Conservation (phyloP, 768 basidiomycete genomes). For the Mycena haematopus region DNA sequence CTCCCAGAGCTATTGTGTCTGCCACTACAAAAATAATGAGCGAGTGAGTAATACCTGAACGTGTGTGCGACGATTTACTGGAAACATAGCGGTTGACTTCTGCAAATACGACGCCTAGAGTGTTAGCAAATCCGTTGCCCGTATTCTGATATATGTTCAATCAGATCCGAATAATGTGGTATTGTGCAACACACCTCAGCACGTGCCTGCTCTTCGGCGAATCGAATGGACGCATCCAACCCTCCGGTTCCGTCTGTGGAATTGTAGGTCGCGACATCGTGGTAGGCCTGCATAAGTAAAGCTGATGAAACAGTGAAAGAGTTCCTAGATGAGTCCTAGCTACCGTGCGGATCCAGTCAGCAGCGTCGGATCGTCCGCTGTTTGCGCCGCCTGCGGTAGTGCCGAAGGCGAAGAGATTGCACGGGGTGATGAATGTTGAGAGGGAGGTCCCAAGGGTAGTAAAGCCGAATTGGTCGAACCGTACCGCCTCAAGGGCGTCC, state of each 20-base stretch:
- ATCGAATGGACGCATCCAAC: slow-evolving; percentile 36
- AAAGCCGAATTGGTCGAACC: slow-evolving; percentile 14
- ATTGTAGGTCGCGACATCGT: slow-evolving; percentile 37
- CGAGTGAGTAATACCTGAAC: neutral
- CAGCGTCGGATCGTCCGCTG: neutral
- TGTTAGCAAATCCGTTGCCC: slow-evolving; percentile 12
- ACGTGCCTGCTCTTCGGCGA: slow-evolving; percentile 24
- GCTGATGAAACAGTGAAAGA: neutral
- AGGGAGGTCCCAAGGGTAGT: slow-evolving; percentile 1
- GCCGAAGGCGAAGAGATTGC: slow-evolving; percentile 10
- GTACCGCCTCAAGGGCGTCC: slow-evolving; percentile 16
- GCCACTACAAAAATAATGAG: slow-evolving; percentile 5
- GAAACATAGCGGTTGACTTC: slow-evolving; percentile 13
- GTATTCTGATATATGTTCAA: slow-evolving; percentile 6
- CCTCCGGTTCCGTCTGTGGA: slow-evolving; percentile 34
- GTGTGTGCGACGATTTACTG: neutral
- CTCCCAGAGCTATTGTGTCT: slow-evolving; percentile 17
- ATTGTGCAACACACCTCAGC: slow-evolving; percentile 4
- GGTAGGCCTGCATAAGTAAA: slow-evolving; percentile 29
- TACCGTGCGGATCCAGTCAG: slow-evolving; percentile 10
- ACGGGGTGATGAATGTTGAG: slow-evolving; percentile 11
- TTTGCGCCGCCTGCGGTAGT: neutral
- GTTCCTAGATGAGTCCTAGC: neutral
- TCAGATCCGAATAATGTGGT: neutral
- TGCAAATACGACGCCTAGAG: slow-evolving; percentile 10